A percentile compares a stretch with the other conserved stretches of the same genome.
phyloP scores from a whole-genome alignment of 257 asterid genomes.

The Linaria vulgaris region DNA sequence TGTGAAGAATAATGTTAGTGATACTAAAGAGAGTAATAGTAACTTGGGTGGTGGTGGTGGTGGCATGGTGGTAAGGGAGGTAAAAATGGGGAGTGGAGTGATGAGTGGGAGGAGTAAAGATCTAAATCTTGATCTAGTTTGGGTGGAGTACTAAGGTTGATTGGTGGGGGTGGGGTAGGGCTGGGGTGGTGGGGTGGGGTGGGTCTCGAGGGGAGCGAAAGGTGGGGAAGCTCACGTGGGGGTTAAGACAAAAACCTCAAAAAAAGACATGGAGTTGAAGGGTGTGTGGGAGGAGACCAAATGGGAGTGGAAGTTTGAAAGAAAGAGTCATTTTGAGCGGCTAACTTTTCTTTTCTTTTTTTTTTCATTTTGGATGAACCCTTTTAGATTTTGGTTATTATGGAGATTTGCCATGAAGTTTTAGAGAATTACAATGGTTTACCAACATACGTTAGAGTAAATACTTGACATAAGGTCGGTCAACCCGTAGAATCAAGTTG shows the following conservation, averaged over 20 bases:
- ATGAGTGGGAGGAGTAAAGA: slow-evolving; percentile 31
- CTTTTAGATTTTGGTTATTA: too few relatives aligned
- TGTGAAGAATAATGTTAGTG: slow-evolving; percentile 23
- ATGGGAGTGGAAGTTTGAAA: slow-evolving; percentile 30
- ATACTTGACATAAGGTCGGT: too few relatives aligned
- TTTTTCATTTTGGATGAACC: too few relatives aligned
- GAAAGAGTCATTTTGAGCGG: not conserved
- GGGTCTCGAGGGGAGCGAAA: slow-evolving; percentile 40
- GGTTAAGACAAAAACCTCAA: slow-evolving; percentile 42
- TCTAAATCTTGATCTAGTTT: slow-evolving; percentile 39
- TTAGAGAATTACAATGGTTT: too few relatives aligned
- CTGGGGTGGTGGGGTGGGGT: not conserved
- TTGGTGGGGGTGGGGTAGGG: not conserved
- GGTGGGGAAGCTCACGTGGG: slow-evolving; percentile 57
- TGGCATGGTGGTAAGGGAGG: slow-evolving; percentile 34
- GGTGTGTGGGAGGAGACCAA: not conserved
- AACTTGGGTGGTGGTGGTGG: slow-evolving; percentile 17
- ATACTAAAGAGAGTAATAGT: slow-evolving; percentile 17
- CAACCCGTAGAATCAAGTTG: too few relatives aligned
- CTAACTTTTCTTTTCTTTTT: not conserved
- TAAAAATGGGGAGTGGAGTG: slow-evolving; percentile 28
- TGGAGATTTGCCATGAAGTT: too few relatives aligned
- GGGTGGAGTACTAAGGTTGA: slow-evolving; percentile 28
- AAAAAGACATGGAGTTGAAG: not conserved
- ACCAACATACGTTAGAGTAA: too few relatives aligned